Percentiles rank a stretch among this genome's conserved stretches.
These are phyloP conservation scores for Macrophomina tecta DNA, from an alignment of 2,329 filamentous ascomycete species.

Conservation along the genomic window DNA sequence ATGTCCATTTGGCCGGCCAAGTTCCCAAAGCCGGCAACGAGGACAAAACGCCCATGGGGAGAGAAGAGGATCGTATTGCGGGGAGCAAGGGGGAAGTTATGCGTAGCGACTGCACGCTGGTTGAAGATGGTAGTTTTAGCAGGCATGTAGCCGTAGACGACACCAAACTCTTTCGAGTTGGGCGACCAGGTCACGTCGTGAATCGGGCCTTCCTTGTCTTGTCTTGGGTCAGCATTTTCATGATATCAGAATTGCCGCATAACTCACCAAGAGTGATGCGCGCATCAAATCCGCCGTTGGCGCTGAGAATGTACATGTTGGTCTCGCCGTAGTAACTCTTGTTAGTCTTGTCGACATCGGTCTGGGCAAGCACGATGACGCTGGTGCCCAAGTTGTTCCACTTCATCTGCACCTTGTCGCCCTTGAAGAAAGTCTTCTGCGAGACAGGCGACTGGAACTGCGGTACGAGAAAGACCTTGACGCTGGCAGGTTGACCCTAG, in stretches of 20 bases:
- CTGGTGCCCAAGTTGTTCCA: conserved; percentile 95
- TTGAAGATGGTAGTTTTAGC: conserved; percentile 99
- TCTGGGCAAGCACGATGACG: conserved; percentile 93
- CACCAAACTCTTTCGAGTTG: conserved; percentile 96
- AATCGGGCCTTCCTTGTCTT: conserved; percentile 95
- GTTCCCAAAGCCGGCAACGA: conserved; percentile 97
- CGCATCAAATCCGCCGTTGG: conserved; percentile 90
- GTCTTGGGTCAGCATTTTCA: not conserved
- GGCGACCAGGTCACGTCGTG: conserved; percentile 99
- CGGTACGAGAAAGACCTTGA: conserved; percentile 94
- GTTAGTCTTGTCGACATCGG: conserved; percentile 96
- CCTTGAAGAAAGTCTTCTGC: conserved; percentile 99
- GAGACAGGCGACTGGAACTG: conserved; percentile 83
- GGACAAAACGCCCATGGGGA: conserved; percentile 87
- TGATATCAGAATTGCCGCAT: not conserved
- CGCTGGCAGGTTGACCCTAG: conserved; percentile 87
- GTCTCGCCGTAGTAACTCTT: conserved; percentile 99
- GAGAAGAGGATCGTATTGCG: conserved; percentile 97
- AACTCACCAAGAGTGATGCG: conserved; percentile 74
- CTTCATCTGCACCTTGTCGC: conserved; percentile 97
- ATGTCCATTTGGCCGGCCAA: conserved; percentile 97
- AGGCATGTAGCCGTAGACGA: conserved; percentile 99
- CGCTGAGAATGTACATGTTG: conserved; percentile 91
- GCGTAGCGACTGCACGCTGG: conserved; percentile 77
- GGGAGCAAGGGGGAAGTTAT: conserved; percentile 84